A percentile compares a stretch with the other conserved stretches of the same genome.
Conservation (phyloP, 1,139 yeast genomes). For the Suhomyces coccinellae region DNA sequence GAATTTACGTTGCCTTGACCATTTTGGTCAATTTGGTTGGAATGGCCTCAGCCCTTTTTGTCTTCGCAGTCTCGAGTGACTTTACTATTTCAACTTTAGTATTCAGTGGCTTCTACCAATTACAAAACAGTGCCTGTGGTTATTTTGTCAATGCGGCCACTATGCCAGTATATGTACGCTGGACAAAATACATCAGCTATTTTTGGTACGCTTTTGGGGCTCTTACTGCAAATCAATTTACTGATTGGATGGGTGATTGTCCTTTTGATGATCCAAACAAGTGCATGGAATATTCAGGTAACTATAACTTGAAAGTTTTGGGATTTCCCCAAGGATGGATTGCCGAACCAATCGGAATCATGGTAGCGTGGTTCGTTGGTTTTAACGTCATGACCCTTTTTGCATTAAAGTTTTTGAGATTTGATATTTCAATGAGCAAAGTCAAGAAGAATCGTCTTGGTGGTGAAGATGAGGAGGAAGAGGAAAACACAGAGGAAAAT, state of each 20-base stretch:
- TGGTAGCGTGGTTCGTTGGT: constrained; percentile 60
- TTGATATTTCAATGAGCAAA: constrained; percentile 56
- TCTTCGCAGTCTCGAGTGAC: constrained; percentile 62
- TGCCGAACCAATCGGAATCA: constrained; percentile 62
- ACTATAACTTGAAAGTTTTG: constrained; percentile 51
- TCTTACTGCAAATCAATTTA: constrained; percentile 62
- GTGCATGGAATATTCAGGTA: constrained; percentile 52
- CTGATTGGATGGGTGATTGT: constrained; percentile 62
- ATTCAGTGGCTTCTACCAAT: constrained; percentile 63
- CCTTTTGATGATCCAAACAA: constrained; percentile 32
- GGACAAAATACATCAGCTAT: constrained; percentile 76
- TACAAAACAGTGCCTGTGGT: constrained; percentile 80
- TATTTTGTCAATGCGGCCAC: constrained; percentile 71
- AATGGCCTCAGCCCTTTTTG: constrained; percentile 54
- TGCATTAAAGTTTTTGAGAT: constrained; percentile 46
- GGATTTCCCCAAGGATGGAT: constrained; percentile 70
- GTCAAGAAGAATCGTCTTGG: constrained; percentile 38
- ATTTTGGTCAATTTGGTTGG: constrained; percentile 59
- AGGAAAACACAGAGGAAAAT: constrained; percentile 11
- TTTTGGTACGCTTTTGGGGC: constrained; percentile 82
- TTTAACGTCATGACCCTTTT: constrained; percentile 51
- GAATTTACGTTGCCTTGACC: constrained; percentile 59
- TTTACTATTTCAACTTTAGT: constrained; percentile 65
- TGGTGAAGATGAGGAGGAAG: constrained; percentile 27
- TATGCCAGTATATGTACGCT: constrained; percentile 83